Evolutionary conservation across 164 flowering plant genomes (phyloP).

Genomic region (Houttuynia cordata): DNA sequence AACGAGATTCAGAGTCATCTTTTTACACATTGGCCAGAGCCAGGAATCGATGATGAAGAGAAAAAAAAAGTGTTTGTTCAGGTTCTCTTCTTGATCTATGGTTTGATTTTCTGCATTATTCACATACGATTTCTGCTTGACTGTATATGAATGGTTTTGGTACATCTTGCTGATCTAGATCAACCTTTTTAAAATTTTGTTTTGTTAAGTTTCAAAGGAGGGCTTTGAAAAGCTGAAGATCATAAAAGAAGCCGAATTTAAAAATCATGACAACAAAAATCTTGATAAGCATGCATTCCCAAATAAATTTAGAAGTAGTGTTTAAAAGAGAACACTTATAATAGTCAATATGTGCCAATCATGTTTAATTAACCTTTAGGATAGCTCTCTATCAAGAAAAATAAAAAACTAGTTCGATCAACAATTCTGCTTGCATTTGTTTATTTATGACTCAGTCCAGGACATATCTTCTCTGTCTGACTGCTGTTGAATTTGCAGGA

Average conservation of each 20-base stretch:
- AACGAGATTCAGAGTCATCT: conserved; percentile 69
- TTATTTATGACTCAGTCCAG: background rate
- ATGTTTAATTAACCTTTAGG: background rate
- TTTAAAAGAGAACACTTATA: too few relatives aligned
- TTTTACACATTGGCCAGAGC: conserved; percentile 73
- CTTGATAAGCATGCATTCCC: too few relatives aligned
- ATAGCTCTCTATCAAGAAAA: too few relatives aligned
- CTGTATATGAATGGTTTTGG: background rate
- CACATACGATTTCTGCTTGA: background rate
- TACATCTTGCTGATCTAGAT: too few relatives aligned
- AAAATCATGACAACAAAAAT: too few relatives aligned
- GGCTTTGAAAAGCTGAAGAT: too few relatives aligned
- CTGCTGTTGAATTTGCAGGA: conserved; percentile 26
- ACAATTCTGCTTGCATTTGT: background rate
- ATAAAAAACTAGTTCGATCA: too few relatives aligned
- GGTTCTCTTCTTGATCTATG: conserved; percentile 20
- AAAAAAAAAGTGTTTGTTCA: conserved; percentile 70
- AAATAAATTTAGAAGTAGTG: too few relatives aligned
- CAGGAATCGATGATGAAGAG: conserved; percentile 59
- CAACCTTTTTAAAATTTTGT: too few relatives aligned
- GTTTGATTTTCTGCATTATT: background rate
- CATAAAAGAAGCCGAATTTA: too few relatives aligned
- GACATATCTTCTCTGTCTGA: conserved; percentile 4
- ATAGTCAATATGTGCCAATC: background rate
- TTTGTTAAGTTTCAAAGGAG: too few relatives aligned